Evolutionary conservation across 73 alveolate genomes (phyloP), one percentile per base, ranked within the genome.

Genomic region (Stentor coeruleus): DNA sequence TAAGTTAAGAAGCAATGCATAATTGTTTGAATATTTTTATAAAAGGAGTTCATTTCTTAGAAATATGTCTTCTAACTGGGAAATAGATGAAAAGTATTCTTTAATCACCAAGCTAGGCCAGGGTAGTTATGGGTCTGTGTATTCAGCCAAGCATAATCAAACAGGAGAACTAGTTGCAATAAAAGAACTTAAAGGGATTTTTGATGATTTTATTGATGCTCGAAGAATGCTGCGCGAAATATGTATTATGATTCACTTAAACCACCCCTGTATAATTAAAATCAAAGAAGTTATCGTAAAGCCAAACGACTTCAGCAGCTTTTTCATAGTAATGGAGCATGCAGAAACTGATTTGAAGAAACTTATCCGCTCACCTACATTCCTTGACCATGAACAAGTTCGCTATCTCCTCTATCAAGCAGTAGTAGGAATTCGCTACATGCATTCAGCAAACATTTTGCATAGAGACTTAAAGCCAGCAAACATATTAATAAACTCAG

Each of bases 381-480:
- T 85, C 77, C 85, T 93, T 85, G 74, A 87, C 60, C 86, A 87
- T 58, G 58, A 82, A 39, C 97, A 93, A 72, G 89, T 93, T 26
- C 39, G 91, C 84, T 85, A 93, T 26, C 87, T 95, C 26, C 86
- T 94, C 40, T 95, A 93, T 87, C 93, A 95, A 76, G 85, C 95
- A 28, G 81, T 93, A 28, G 87, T 95, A 74, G 98, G 98, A 3
- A 66, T 94, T 33, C 85, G 88, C 73, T 95, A 92, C 81, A 75
- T 95, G 72, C 99, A 95, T 85, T 91, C 97, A 41, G 97, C 98
- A 2, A 76, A 91, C 76, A 94, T 95, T 14, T 73, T 96, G 30
- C 99, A 96, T 77, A 86, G 98, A 89, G 99, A 96, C 85, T 90
- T 96, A 38, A 96, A 96, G 85, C 98, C 99, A 66, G 97, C 98